Conservation (phyloP, 148 eudicot genomes). For the Cornus controversa region DNA sequence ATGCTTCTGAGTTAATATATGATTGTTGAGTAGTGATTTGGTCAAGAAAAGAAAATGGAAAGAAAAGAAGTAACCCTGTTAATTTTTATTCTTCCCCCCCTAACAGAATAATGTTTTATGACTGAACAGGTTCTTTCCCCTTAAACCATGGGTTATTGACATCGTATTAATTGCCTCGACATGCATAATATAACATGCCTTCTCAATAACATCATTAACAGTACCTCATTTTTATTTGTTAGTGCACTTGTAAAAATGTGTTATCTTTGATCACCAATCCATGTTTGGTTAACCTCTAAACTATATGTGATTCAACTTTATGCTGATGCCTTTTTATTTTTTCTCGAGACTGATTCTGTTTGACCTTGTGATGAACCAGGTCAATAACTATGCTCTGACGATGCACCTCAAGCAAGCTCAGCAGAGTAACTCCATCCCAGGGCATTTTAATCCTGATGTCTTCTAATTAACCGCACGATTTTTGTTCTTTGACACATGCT, state of each 20-base stretch:
- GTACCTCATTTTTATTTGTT: not conserved
- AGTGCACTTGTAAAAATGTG: not conserved
- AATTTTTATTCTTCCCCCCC: no score
- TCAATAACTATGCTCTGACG: constrained; percentile 62
- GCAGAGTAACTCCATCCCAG: constrained; percentile 56
- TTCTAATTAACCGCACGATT: constrained; percentile 27
- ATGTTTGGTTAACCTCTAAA: not conserved
- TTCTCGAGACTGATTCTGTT: not conserved
- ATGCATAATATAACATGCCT: not conserved
- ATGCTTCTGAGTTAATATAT: not conserved
- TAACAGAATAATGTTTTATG: no score
- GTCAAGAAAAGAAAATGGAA: not conserved
- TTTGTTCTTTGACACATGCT: not conserved
- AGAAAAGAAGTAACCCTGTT: not conserved
- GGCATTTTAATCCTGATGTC: constrained; percentile 68
- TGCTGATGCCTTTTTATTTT: not conserved
- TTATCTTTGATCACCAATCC: not conserved
- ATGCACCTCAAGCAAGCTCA: constrained; percentile 81
- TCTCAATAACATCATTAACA: not conserved
- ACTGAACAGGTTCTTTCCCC: no score
- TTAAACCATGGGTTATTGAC: no score
- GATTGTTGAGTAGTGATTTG: not conserved
- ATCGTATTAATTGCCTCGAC: no score
- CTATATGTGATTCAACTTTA: not conserved
- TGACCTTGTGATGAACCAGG: constrained; percentile 32